phyloP scores from a whole-genome alignment of 78 protist species.

The Anaeramoeba flamelloides region DNA sequence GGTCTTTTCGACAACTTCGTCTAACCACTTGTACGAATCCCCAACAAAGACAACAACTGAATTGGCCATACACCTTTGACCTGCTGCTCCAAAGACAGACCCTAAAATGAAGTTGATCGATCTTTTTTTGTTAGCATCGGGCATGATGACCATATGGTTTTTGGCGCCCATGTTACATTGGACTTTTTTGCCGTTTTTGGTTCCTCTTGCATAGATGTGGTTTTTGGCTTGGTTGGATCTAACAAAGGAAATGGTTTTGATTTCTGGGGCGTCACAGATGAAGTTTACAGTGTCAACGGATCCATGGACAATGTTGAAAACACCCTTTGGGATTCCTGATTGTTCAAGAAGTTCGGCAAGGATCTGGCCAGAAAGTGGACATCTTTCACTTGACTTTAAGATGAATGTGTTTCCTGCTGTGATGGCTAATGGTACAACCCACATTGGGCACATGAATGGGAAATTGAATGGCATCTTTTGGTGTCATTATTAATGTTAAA shows the following conservation, averaged over 20 bases:
- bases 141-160: conserved; percentile 88
- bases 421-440: conserved; percentile 80
- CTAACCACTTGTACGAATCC: conserved; percentile 45
- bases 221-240: conserved; percentile 55
- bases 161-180: conserved; percentile 86
- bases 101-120: conserved; percentile 69
- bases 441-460: conserved; percentile 86
- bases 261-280: conserved; percentile 67
- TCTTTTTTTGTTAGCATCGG: conserved; percentile 70
- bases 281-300: conserved; percentile 68
- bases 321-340: conserved; percentile 54
- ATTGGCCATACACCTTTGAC: conserved; percentile 98
- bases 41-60: conserved; percentile 80
- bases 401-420: conserved; percentile 79
- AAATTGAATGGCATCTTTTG: conserved; percentile 51
- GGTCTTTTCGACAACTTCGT: conserved; percentile 61
- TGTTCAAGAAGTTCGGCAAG: conserved; percentile 60
- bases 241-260: conserved; percentile 86
- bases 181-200: conserved; percentile 80
- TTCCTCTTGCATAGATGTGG: conserved; percentile 62
- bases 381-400: conserved; percentile 86
- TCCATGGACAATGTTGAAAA: conserved; percentile 56
- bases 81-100: conserved; percentile 91
- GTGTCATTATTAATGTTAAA: neutral
- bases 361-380: conserved; percentile 67